Evolutionary conservation across 2,329 filamentous ascomycete genomes (phyloP).

Genomic region (Fusarium nelsonii): DNA sequence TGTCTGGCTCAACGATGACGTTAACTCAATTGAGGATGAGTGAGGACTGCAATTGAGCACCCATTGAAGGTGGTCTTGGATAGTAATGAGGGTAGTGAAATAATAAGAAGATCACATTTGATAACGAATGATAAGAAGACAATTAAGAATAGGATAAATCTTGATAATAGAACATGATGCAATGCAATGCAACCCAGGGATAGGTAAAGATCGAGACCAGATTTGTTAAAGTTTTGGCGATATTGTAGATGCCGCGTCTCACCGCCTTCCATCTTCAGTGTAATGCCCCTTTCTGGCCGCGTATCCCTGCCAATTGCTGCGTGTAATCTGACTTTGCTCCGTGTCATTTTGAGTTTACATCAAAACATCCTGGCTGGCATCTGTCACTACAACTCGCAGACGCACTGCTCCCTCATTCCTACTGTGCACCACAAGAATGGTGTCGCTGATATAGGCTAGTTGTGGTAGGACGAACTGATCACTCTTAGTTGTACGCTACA

Average conservation of each 20-base stretch:
- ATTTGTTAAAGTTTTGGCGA: conserved; percentile 24
- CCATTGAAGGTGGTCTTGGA: conserved; percentile 7
- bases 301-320: conserved; percentile 7
- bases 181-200: conserved; percentile 1
- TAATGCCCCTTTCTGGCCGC: not conserved
- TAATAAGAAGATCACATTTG: conserved; percentile 37
- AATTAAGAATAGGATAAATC: conserved; percentile 12
- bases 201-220: not conserved
- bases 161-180: not conserved
- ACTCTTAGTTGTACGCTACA: no score
- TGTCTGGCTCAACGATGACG: conserved; percentile 1
- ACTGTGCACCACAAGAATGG: no score
- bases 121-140: conserved; percentile 34
- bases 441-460: no score
- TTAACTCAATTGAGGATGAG: conserved; percentile 13
- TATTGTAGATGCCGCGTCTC: not conserved
- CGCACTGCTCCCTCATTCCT: no score
- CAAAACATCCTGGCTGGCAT: not conserved
- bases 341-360: not conserved
- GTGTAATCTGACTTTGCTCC: not conserved
- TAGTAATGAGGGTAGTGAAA: not conserved
- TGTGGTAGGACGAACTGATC: no score
- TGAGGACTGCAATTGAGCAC: conserved; percentile 6
- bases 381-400: no score
- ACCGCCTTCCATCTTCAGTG: conserved; percentile 1